phyloP scores from a whole-genome alignment of 2,329 filamentous ascomycete genomes.

The Trichoderma koningiopsis region DNA sequence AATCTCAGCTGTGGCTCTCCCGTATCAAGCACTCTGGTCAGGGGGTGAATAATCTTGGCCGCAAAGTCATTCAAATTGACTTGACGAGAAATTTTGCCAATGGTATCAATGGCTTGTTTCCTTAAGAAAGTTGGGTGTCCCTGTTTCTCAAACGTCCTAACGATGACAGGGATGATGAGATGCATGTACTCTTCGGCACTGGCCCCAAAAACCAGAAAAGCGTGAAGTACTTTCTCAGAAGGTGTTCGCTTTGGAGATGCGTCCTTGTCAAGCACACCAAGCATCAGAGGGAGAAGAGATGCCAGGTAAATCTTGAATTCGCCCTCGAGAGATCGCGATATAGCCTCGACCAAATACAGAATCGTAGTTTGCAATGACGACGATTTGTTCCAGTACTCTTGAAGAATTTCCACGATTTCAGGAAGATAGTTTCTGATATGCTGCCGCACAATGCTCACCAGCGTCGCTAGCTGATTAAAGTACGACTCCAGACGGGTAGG shows the following conservation, averaged over 20 bases:
- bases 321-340: constrained; percentile 89
- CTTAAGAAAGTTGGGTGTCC: constrained; percentile 77
- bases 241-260: constrained; percentile 72
- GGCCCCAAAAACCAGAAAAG: constrained; percentile 92
- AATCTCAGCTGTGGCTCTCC: constrained; percentile 73
- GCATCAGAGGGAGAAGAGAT: constrained; percentile 85
- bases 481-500: constrained; percentile 85
- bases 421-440: constrained; percentile 91
- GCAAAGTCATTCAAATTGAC: constrained; percentile 98
- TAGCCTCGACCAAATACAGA: constrained; percentile 86
- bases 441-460: constrained; percentile 93
- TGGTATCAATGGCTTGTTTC: constrained; percentile 89
- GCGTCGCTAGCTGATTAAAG: constrained; percentile 91
- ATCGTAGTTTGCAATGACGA: constrained; percentile 87
- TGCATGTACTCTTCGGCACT: constrained; percentile 99
- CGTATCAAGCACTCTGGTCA: constrained; percentile 77
- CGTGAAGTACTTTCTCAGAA: constrained; percentile 89
- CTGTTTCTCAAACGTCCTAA: constrained; percentile 88
- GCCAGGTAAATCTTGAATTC: constrained; percentile 98
- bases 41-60: constrained; percentile 91
- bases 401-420: constrained; percentile 81
- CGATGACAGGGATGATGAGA: constrained; percentile 92
- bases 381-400: constrained; percentile 86
- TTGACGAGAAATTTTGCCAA: constrained; percentile 90
- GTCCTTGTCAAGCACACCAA: constrained; percentile 90